Evolutionary conservation across 306 rosid genomes (phyloP).

Genomic region (Vachellia pachyceras): DNA sequence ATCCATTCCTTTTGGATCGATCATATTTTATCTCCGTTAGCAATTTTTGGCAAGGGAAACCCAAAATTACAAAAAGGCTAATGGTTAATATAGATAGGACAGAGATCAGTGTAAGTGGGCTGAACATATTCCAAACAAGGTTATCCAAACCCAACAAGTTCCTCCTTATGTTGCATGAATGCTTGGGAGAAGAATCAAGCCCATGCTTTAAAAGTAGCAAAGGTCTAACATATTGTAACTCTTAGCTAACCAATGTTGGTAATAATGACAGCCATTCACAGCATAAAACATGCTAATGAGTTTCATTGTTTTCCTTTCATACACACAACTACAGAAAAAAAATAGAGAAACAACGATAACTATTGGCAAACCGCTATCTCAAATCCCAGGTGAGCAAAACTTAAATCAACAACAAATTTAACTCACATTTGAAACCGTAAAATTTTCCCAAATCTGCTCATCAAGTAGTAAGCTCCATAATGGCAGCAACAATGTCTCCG

Average conservation of each 20-base stretch:
- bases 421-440: conserved; percentile 33
- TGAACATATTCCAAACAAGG: neutral
- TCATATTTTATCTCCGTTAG: neutral
- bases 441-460: conserved; percentile 25
- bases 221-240: neutral
- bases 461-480: conserved; percentile 89
- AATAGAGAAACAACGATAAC: neutral
- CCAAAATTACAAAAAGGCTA: neutral
- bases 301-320: no score
- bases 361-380: conserved; percentile 27
- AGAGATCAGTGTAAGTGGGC: neutral
- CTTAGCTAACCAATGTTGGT: conserved; percentile 9
- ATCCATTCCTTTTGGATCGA: neutral
- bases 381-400: conserved; percentile 37
- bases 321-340: no score
- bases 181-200: neutral
- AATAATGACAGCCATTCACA: conserved; percentile 9
- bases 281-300: no score
- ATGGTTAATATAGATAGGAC: neutral
- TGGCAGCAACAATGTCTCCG: conserved; percentile 88
- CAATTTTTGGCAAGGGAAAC: neutral
- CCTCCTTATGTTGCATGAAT: neutral
- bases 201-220: neutral
- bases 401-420: conserved; percentile 23
- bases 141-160: neutral